Conservation (phyloP, 306 rosid genomes). For the Castanospermum australe region DNA sequence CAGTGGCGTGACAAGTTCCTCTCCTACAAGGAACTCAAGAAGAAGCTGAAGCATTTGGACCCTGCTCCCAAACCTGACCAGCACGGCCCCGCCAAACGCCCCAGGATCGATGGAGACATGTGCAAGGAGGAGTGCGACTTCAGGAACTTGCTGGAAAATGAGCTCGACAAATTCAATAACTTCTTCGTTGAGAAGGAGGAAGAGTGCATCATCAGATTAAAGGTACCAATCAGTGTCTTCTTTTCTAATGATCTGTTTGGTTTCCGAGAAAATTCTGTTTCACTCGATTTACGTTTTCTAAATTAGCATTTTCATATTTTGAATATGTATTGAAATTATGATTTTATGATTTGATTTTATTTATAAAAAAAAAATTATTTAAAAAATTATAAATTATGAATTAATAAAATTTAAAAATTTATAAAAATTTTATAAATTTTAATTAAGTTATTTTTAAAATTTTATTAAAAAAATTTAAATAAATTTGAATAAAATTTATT, state of each 20-base stretch:
- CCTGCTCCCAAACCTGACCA: constrained; percentile 26
- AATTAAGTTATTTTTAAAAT: no score
- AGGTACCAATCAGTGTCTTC: constrained; percentile 41
- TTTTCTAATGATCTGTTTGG: no score
- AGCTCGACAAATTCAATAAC: constrained; percentile 85
- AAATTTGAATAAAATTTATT: no score
- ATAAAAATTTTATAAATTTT: no score
- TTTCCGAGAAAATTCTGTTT: neutral
- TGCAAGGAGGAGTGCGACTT: constrained; percentile 74
- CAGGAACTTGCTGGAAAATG: constrained; percentile 63
- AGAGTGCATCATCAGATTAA: constrained; percentile 86
- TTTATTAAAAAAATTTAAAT: no score
- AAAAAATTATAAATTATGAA: no score
- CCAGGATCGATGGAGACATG: constrained; percentile 42
- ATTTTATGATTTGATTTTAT: no score
- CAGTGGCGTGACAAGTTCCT: constrained; percentile 97
- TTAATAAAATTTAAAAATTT: no score
- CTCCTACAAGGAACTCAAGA: constrained; percentile 92
- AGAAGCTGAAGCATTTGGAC: constrained; percentile 73
- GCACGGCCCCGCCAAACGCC: constrained; percentile 60
- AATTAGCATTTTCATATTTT: no score
- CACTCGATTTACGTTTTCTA: no score
- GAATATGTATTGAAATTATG: no score
- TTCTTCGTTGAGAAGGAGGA: constrained; percentile 97
- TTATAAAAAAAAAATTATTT: no score